Evolutionary conservation across 306 rosid genomes (phyloP), one percentile per base, ranked within the genome.

Genomic region (Dicorynia guianensis): DNA sequence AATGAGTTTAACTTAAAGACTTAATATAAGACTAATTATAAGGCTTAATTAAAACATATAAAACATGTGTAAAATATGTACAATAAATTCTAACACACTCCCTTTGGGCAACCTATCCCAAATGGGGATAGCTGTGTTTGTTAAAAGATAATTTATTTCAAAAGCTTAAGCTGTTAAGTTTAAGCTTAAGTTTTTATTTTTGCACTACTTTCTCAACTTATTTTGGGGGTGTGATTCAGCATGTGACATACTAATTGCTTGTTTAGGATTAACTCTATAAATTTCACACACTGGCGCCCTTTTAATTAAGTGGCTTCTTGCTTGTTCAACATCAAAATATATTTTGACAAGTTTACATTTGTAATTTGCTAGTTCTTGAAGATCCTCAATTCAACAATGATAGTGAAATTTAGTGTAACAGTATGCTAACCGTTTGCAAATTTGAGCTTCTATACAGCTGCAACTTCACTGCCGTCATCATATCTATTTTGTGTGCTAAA

Each of bases 341-440:
- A 14, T 33, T 47, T 6, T 56, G 14, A 70, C 43, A 15, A 11
- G 63, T 63, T 47, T 18, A 76, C 8, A 40, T 58, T 49, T 78
- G 58, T 52, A 82, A 47, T 62, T 60, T 61, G 13, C 53, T 63
- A 17, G 40, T 64, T 30, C 11, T 14, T 49, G 63, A 57, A 75
- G 74, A 74, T 63, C 63, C 61, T 64, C 50, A 61, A 3, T 56
- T 78, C 50, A 36, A 54, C 62, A 18, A 63, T 78, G 39, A 30
- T 61, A 11, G 49, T 74, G 66, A 78, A 74, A 74, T 69, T 38
- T 44, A 25, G 66, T 25, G 76, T 25, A 35, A 67, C 38, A 39
- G 53, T 47, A 65, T 58, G 73, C 63, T 69, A 48, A 60, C 53
- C 63, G 19, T 15, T 63, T 57, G 14, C 33, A 57, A 14, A 56